These are phyloP conservation scores for Glarea lozoyensis DNA, from an alignment of 495 filamentous ascomycete genomes.

Conservation along the genomic window DNA sequence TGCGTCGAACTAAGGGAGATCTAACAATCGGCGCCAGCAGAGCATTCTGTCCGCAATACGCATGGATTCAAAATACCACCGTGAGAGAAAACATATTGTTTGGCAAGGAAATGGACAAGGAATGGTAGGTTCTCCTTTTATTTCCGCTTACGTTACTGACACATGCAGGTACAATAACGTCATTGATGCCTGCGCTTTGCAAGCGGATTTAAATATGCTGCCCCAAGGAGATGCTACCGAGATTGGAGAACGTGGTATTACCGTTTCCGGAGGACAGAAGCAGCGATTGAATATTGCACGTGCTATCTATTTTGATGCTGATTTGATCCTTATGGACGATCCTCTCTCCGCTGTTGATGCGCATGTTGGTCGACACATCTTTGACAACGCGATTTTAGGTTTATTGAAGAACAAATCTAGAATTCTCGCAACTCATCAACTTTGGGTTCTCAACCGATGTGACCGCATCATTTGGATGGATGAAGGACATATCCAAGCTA, in stretches of 20 bases:
- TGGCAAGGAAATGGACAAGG: conserved; percentile 61
- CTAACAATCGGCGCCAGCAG: conserved; percentile 67
- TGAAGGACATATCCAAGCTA: conserved; percentile 66
- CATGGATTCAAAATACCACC: conserved; percentile 92
- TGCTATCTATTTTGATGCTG: conserved; percentile 77
- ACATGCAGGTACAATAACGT: conserved; percentile 26
- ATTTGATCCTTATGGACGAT: conserved; percentile 79
- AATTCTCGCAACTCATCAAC: conserved; percentile 88
- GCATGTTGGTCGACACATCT: conserved; percentile 87
- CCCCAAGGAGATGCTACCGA: conserved; percentile 64
- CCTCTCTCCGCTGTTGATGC: conserved; percentile 77
- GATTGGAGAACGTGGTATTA: conserved; percentile 74
- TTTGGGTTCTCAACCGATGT: conserved; percentile 84
- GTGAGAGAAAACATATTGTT: conserved; percentile 87
- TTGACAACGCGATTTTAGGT: conserved; percentile 89
- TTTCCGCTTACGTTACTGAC: too few relatives aligned
- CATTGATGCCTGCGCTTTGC: conserved; percentile 58
- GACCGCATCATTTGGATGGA: conserved; percentile 91
- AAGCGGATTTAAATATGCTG: conserved; percentile 67
- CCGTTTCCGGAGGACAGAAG: conserved; percentile 77
- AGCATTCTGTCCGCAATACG: conserved; percentile 90
- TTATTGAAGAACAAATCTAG: conserved; percentile 81
- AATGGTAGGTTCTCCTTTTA: conserved; percentile 37
- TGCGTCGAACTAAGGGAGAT: conserved; percentile 70
- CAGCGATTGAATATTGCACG: conserved; percentile 77